Evolutionary conservation across 257 asterid species (phyloP).

Genomic region (Solanum okadae): DNA sequence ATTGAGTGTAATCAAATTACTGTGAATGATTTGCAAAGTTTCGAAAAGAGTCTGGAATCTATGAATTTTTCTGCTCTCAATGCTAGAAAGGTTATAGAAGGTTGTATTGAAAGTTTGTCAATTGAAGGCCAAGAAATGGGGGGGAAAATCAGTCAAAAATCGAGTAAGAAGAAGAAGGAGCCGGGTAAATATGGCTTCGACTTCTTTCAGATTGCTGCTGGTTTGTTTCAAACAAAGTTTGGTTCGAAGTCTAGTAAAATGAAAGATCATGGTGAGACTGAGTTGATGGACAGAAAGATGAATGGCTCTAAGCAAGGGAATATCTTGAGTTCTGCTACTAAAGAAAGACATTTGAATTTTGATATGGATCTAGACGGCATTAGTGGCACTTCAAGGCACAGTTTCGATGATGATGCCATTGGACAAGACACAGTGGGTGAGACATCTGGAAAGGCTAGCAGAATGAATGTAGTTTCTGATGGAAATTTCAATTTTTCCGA

Average conservation of each 20-base stretch:
- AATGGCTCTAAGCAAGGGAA: conserved; percentile 21
- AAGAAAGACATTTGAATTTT: conserved; percentile 21
- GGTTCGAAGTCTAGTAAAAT: conserved; percentile 24
- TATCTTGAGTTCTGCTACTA: conserved; percentile 30
- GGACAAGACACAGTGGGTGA: conserved; percentile 10
- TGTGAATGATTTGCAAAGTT: conserved; percentile 46
- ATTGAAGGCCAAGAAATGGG: conserved; percentile 28
- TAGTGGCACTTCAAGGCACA: conserved; percentile 3
- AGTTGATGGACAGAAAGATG: conserved; percentile 22
- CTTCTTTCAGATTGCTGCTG: conserved; percentile 22
- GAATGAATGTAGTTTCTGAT: conserved; percentile 18
- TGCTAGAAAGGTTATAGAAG: conserved; percentile 36
- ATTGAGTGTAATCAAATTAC: conserved; percentile 38
- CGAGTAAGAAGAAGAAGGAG: conserved; percentile 37
- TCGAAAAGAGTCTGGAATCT: conserved; percentile 34
- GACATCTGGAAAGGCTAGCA: conserved; percentile 12
- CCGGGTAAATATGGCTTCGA: conserved; percentile 20
- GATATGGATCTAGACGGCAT: conserved; percentile 7
- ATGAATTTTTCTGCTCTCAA: conserved; percentile 14
- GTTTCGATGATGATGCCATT: conserved; percentile 5
- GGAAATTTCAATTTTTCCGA: conserved; percentile 11
- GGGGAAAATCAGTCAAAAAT: conserved; percentile 22
- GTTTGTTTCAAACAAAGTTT: conserved; percentile 34
- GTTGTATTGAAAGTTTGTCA: conserved; percentile 25
- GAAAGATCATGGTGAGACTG: conserved; percentile 22